Evolutionary conservation across 805 yeast genomes (phyloP), one percentile per base, ranked within the genome.

Genomic region (Hemisphaericaspora nanyangensis): DNA sequence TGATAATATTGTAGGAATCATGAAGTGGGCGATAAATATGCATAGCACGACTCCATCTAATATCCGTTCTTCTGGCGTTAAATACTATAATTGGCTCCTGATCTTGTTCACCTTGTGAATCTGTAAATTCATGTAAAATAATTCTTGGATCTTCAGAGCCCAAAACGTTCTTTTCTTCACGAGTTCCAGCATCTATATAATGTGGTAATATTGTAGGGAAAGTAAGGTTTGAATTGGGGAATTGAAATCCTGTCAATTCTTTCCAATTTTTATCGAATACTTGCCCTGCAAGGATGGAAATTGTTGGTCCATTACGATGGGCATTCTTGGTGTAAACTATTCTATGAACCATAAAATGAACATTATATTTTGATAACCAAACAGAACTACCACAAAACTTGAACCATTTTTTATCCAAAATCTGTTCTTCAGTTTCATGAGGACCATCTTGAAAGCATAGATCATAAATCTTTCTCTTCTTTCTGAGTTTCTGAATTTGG

Each of bases 331-430:
- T 48, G 40, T 46, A 60, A 7, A 58, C 45, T 8, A 60, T 35
- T 36, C 65, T 41, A 19, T 60, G 52, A 5, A 59, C 52, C 55
- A 52, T 53, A 15, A 49, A 52, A 39, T 61, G 61, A 7, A 58
- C 52, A 7, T 61, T 54, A 29, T 54, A 59, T 16, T 59, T 54
- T 35, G 52, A 45, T 12, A 61, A 42, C 56, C 56, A 60, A 13
- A 32, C 35, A 2, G 56, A 60, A 6, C 59, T 32, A 3, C 35
- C 35, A 32, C 35, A 32, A 10, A 32, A 32, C 17, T 32, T 32
- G 17, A 19, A 32, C 35, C 35, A 32, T 32, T 19, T 32, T 5
- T 20, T 32, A 15, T 18, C 17, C 13, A 32, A 27, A 24, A 32
- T 20, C 20, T 32, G 17, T 12, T 20, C 13, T 13, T 32, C 35